Evolutionary conservation across 306 rosid species (phyloP), one percentile per base, ranked within the genome.

Genomic region (Gastrolobium bilobum): DNA sequence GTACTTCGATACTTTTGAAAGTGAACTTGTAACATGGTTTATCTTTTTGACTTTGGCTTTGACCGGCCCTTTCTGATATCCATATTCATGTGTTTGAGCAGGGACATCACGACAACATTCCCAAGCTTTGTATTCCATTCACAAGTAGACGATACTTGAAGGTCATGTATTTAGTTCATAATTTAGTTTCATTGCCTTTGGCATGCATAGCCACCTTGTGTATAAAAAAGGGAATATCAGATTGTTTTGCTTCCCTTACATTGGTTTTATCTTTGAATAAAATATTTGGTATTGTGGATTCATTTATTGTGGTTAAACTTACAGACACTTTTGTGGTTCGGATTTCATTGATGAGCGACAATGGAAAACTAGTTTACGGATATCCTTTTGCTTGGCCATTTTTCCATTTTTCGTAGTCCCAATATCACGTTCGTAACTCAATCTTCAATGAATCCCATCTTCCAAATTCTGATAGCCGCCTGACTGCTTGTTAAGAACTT

Each of bases 121-220:
- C 98, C 98, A 1, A 93, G 97, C 91, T 93, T 93, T 80, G 98
- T 93, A 47, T 91, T 93, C 84, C 94, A 93, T 86, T 93, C 98
- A 13, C 98, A 91, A 87, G 98, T 93, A 70, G 92, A 91, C 37
- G 98, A 93, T 79, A 89, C 97, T 71, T 93, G 85, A 88, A 78
- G 81, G 54, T 56, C 63, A 47, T 31, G n/a, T 34, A 44, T 58
- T 65, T 54, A 1, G 14, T 48, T 20, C 52, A 74, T 83, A 33
- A 38, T 42, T 6, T 62, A 78, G 76, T 68, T 80, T 71, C 67
- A 66, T 58, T 62, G 80, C 81, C 81, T 82, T 44, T 29, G 46
- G 68, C 60, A 53, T 9, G 26, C 57, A 71, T 73, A 79, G 81
- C 71, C 72, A 42, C 50, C 51, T 30, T 14, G 29, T 68, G 30